Evolutionary conservation across 805 yeast species (phyloP).

Genomic region (Cyberlindnera subsufficiens): DNA sequence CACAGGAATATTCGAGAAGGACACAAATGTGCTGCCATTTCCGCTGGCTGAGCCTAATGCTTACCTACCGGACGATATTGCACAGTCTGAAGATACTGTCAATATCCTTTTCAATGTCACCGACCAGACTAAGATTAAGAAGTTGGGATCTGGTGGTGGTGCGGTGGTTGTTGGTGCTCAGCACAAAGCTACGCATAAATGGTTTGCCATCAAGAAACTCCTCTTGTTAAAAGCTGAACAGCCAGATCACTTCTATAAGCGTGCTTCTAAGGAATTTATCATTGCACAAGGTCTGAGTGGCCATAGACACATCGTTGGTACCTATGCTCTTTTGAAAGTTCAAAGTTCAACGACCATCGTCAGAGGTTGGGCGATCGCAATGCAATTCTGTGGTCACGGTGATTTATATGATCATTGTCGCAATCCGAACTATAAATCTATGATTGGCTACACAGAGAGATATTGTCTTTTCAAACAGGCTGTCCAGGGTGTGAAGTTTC

Average conservation of each 20-base stretch:
- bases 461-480: slow-evolving; percentile 68
- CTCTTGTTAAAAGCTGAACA: slow-evolving; percentile 53
- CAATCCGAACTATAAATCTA: slow-evolving; percentile 2
- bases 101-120: slow-evolving; percentile 49
- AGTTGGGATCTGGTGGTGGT: slow-evolving; percentile 69
- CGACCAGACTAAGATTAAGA: slow-evolving; percentile 33
- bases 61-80: slow-evolving; percentile 47
- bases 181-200: slow-evolving; percentile 31
- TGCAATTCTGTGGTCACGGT: slow-evolving; percentile 57
- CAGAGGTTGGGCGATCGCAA: slow-evolving; percentile 72
- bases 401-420: slow-evolving; percentile 46
- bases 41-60: slow-evolving; percentile 66
- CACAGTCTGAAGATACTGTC: slow-evolving; percentile 42
- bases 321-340: slow-evolving; percentile 48
- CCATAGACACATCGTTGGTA: slow-evolving; percentile 57
- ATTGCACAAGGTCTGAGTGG: slow-evolving; percentile 48
- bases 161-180: slow-evolving; percentile 53
- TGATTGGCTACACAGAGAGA: slow-evolving; percentile 52
- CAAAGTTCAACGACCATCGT: slow-evolving; percentile 48
- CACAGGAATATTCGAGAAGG: slow-evolving; percentile 25
- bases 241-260: slow-evolving; percentile 55
- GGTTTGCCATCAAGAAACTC: slow-evolving; percentile 64
- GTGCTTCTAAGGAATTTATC: slow-evolving; percentile 60
- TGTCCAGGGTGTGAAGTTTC: slow-evolving; percentile 50
- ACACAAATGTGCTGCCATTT: slow-evolving; percentile 45